Evolutionary conservation across 1,139 yeast genomes (phyloP).

Genomic region (Debaryomyces nepalensis): DNA sequence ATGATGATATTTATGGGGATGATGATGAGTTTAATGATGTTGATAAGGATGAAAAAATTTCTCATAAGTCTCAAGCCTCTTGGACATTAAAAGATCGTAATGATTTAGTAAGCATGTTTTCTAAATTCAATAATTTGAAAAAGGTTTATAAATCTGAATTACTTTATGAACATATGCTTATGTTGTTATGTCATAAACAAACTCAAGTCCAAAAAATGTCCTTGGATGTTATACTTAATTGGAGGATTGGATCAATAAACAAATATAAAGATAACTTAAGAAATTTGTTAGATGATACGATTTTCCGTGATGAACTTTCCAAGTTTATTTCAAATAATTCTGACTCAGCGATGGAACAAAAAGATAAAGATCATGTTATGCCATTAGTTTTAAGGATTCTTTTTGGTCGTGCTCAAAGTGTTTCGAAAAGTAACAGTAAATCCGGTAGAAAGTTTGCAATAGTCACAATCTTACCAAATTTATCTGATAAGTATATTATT

Average conservation of each 20-base stretch:
- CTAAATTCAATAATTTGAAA: conserved; percentile 67
- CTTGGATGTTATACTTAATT: conserved; percentile 70
- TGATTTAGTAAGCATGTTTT: conserved; percentile 62
- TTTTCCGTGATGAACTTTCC: conserved; percentile 83
- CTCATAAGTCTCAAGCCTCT: conserved; percentile 18
- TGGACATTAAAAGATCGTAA: conserved; percentile 72
- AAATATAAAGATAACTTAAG: conserved; percentile 76
- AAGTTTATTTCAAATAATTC: conserved; percentile 59
- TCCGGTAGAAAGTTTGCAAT: conserved; percentile 79
- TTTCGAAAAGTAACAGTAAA: conserved; percentile 64
- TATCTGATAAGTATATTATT: conserved; percentile 57
- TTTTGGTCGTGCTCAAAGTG: conserved; percentile 82
- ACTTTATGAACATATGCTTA: conserved; percentile 57
- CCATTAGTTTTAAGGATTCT: conserved; percentile 78
- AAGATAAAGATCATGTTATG: conserved; percentile 63
- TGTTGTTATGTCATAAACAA: conserved; percentile 65
- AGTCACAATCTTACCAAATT: conserved; percentile 66
- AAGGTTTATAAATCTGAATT: conserved; percentile 54
- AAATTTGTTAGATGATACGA: conserved; percentile 79
- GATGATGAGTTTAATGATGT: conserved; percentile 15
- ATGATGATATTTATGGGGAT: conserved; percentile 32
- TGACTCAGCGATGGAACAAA: conserved; percentile 59
- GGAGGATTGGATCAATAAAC: conserved; percentile 58
- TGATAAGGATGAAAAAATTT: conserved; percentile 17
- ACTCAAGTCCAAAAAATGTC: conserved; percentile 73